phyloP scores from a whole-genome alignment of 805 yeast genomes.

The Wickerhamomyces silvicola region DNA sequence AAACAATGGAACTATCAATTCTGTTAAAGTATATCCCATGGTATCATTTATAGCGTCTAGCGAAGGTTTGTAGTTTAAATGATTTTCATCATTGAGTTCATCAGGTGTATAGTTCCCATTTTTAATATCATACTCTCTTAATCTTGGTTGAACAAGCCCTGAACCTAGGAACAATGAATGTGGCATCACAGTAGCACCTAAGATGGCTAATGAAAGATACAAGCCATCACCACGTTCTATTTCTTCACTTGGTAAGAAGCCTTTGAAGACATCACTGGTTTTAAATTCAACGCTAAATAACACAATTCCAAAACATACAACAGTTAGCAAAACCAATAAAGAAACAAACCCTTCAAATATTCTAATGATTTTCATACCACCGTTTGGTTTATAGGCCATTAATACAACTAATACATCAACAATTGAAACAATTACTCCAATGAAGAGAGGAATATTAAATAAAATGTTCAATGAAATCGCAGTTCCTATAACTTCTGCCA shows the following conservation, averaged over 20 bases:
- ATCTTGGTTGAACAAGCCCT: conserved; percentile 80
- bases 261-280: conserved; percentile 58
- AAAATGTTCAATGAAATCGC: conserved; percentile 88
- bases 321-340: conserved; percentile 70
- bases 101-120: conserved; percentile 51
- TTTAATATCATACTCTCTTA: conserved; percentile 69
- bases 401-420: conserved; percentile 81
- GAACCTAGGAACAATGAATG: conserved; percentile 85
- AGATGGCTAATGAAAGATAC: conserved; percentile 73
- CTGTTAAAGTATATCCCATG: conserved; percentile 76
- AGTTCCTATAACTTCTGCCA: conserved; percentile 97
- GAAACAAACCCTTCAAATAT: conserved; percentile 80
- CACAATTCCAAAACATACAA: conserved; percentile 77
- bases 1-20: conserved; percentile 73
- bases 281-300: conserved; percentile 57
- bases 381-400: conserved; percentile 81
- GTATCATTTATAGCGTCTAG: conserved; percentile 76
- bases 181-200: conserved; percentile 96
- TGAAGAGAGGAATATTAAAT: conserved; percentile 68
- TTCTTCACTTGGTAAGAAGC: conserved; percentile 52
- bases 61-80: conserved; percentile 63
- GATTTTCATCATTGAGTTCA: conserved; percentile 27
- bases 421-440: conserved; percentile 81
- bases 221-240: conserved; percentile 60
- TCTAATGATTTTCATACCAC: conserved; percentile 71